Evolutionary conservation across 371 early-diverging fungal species (phyloP), one percentile per base, ranked within the genome.

Genomic region (Chytridium lagenaria): DNA sequence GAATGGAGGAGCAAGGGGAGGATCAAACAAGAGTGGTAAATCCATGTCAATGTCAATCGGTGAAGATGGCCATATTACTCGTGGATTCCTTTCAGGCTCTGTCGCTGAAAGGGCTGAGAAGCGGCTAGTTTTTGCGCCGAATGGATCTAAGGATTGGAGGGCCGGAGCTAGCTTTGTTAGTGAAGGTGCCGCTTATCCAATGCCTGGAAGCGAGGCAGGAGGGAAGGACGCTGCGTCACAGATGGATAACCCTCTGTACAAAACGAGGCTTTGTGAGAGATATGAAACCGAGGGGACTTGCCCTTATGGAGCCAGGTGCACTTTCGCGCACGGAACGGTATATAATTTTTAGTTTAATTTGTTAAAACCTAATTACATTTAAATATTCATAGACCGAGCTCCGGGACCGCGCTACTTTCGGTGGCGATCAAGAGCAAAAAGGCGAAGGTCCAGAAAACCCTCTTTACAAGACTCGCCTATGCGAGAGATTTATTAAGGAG

Each of bases 201-300:
- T 28, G 55, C 31, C 44, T 5, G n/a, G n/a, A n/a, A 68, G 51
- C 23, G 36, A 22, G 36, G 39, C 33, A 10, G n/a, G n/a, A n/a
- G n/a, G n/a, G n/a, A 10, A 23, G 57, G 40, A 37, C 16, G 22
- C 40, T 0, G n/a, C n/a, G n/a, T n/a, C n/a, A n/a, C n/a, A n/a
- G n/a, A n/a, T n/a, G n/a, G 87, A 88, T 68, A 90, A 90, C 72
- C 93, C 93, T 26, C 88, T 92, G 67, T 95, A 92, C 84, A 95
- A 94, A 76, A 95, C 95, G 1, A 85, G 91, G 59, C 82, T 95
- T 2, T 95, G 95, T 77, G 93, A 93, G 68, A 81, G 92, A 66
- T 93, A 88, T 69, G 92, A 93, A 80, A 86, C 86, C 0, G 93
- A 93, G 64, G 92, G 92, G 33, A 84, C 79, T 65, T 95, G 95